These are phyloP conservation scores for Chamaenerion angustifolium DNA, from an alignment of 345 rosid genomes.

Conservation along the genomic window DNA sequence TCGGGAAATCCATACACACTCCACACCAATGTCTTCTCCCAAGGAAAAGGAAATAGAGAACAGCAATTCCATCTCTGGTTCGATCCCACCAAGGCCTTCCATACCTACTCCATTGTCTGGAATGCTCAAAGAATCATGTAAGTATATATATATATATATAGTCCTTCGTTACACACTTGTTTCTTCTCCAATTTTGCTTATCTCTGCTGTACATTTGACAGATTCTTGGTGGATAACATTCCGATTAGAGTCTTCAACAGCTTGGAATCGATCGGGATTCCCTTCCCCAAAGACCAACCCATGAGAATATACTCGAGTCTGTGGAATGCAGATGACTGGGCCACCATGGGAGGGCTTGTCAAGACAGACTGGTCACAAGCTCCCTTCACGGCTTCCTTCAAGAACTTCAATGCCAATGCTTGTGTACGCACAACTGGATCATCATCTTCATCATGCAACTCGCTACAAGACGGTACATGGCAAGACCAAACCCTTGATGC, in stretches of 20 bases:
- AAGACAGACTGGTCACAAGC: constrained; percentile 49
- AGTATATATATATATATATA: neutral
- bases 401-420: constrained; percentile 27
- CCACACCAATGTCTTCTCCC: constrained; percentile 38
- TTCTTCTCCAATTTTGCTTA: too few species aligned
- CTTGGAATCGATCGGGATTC: too few species aligned
- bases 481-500: constrained; percentile 23
- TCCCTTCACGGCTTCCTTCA: constrained; percentile 44
- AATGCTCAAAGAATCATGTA: constrained; percentile 36
- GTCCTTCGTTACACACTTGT: too few species aligned
- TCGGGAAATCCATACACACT: constrained; percentile 49
- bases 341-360: constrained; percentile 40
- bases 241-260: too few species aligned
- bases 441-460: constrained; percentile 19
- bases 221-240: too few species aligned
- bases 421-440: constrained; percentile 32
- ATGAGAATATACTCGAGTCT: constrained; percentile 46
- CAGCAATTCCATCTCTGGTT: constrained; percentile 55
- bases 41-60: constrained; percentile 49
- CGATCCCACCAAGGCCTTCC: constrained; percentile 38
- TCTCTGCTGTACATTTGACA: too few species aligned
- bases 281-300: too few species aligned
- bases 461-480: constrained; percentile 14
- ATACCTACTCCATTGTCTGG: constrained; percentile 42
- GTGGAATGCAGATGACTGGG: constrained; percentile 57